Evolutionary conservation across 2,329 filamentous ascomycete genomes (phyloP).

Genomic region (Geosmithia flava): DNA sequence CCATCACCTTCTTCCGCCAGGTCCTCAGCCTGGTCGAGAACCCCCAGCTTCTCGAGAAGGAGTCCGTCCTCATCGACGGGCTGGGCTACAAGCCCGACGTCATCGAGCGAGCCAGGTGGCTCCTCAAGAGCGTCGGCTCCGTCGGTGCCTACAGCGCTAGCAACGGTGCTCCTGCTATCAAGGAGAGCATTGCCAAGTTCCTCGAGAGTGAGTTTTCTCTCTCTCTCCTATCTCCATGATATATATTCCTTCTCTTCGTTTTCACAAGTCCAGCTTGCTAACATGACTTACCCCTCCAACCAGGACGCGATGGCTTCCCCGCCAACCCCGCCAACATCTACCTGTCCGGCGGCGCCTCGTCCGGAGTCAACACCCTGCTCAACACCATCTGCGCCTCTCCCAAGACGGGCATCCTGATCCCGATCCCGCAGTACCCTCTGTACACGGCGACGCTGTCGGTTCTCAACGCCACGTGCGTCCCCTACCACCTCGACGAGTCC

Average conservation of each 20-base stretch:
- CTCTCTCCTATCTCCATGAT: background rate
- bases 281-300: background rate
- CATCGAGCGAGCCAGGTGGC: constrained; percentile 66
- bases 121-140: constrained; percentile 74
- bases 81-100: constrained; percentile 88
- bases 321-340: constrained; percentile 75
- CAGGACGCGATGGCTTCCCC: constrained; percentile 77
- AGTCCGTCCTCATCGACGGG: constrained; percentile 60
- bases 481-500: constrained; percentile 85
- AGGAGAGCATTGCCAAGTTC: constrained; percentile 83
- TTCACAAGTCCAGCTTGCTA: background rate
- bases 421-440: constrained; percentile 94
- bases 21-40: constrained; percentile 90
- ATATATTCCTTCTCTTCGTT: background rate
- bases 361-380: constrained; percentile 87
- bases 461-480: constrained; percentile 75
- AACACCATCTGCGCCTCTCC: constrained; percentile 73
- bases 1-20: constrained; percentile 97
- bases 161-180: constrained; percentile 74
- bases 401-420: constrained; percentile 75
- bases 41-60: constrained; percentile 69
- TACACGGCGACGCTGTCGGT: constrained; percentile 89
- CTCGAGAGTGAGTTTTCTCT: constrained; percentile 56
- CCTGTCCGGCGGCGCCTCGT: constrained; percentile 82
- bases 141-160: constrained; percentile 96